Evolutionary conservation across 2,329 filamentous ascomycete species (phyloP), one percentile per base, ranked within the genome.

Genomic region (Colletotrichum sp.): DNA sequence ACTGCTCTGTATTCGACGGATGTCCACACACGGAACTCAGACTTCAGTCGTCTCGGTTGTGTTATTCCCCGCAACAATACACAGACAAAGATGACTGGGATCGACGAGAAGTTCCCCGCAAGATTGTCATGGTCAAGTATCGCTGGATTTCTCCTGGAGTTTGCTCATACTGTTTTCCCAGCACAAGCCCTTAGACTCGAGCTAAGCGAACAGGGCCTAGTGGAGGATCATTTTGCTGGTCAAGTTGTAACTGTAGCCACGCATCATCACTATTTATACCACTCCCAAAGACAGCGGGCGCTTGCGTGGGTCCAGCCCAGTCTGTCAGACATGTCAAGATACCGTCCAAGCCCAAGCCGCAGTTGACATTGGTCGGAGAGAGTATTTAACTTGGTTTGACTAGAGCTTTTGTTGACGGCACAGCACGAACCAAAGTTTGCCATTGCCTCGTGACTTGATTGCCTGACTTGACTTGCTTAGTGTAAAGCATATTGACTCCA

Each of bases 1-100:
- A 0, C 18, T 3, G 5, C 2, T 44, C 18, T 6, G 1, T 44
- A 6, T n/a, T n/a, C 6, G 5, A 1, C 39, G 7, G 16, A 5
- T 18, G 36, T 5, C 4, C 16, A 44, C 36, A 18, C 36, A 18
- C 36, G 9, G 0, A 49, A n/a, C 9, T 12, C 18, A n/a, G 39
- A 7, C 39, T 49, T n/a, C 9, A 4, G 18, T n/a, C 18, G 0
- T 49, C 18, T 12, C 9, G 39, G 0, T 21, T n/a, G 5, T 21
- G 39, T n/a, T 7, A n/a, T 49, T 49, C 39, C 9, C 5, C 39
- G 18, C 18, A 2, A 12, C 4, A 4, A 49, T n/a, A n/a, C 5
- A 12, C 39, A 12, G 39, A 49, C 5, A 49, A n/a, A 0, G 5
- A 49, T 7, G 39, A n/a, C 9, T 12, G 39, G 18, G 0, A 49